A percentile compares a stretch with the other conserved stretches of the same genome.
These are phyloP conservation scores for Pythium myriotylum DNA, from an alignment of 352 stramenopile species.

Conservation along the genomic window DNA sequence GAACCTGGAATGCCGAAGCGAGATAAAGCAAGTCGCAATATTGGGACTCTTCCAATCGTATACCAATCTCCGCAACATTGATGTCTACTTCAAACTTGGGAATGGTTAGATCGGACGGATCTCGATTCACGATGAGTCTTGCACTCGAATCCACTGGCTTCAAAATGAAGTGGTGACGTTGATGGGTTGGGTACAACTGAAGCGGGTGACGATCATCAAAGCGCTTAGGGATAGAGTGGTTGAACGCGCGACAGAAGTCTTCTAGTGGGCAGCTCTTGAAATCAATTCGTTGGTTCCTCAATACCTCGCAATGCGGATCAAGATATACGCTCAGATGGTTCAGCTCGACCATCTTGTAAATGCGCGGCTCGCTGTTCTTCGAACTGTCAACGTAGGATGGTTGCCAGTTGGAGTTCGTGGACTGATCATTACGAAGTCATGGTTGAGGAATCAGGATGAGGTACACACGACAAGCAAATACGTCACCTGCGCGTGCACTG, in stretches of 20 bases:
- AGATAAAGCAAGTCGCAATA: conserved; percentile 89
- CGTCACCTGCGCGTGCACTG: conserved; percentile 69
- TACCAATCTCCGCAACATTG: conserved; percentile 72
- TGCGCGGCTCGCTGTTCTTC: conserved; percentile 81
- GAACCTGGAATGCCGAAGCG: conserved; percentile 65
- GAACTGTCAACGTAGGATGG: conserved; percentile 79
- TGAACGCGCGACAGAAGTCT: conserved; percentile 79
- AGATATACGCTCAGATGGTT: conserved; percentile 89
- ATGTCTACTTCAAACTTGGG: conserved; percentile 86
- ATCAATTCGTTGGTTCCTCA: conserved; percentile 55
- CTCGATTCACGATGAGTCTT: conserved; percentile 81
- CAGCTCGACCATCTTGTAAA: conserved; percentile 89
- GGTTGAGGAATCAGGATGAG: background rate
- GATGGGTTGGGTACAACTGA: conserved; percentile 70
- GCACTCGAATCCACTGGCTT: conserved; percentile 83
- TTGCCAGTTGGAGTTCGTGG: conserved; percentile 88
- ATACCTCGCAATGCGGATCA: conserved; percentile 76
- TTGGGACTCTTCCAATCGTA: conserved; percentile 85
- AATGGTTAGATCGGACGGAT: conserved; percentile 72
- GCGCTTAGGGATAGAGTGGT: conserved; percentile 77
- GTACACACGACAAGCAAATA: background rate
- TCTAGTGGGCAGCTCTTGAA: conserved; percentile 75
- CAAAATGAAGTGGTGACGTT: conserved; percentile 85
- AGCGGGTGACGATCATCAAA: conserved; percentile 75
- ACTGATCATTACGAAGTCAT: conserved; percentile 38